A percentile compares a stretch with the other conserved stretches of the same genome.
These are phyloP conservation scores for Anthoceros angustus DNA, from an alignment of 225 moss, liverwort and hornwort species.

Conservation along the genomic window DNA sequence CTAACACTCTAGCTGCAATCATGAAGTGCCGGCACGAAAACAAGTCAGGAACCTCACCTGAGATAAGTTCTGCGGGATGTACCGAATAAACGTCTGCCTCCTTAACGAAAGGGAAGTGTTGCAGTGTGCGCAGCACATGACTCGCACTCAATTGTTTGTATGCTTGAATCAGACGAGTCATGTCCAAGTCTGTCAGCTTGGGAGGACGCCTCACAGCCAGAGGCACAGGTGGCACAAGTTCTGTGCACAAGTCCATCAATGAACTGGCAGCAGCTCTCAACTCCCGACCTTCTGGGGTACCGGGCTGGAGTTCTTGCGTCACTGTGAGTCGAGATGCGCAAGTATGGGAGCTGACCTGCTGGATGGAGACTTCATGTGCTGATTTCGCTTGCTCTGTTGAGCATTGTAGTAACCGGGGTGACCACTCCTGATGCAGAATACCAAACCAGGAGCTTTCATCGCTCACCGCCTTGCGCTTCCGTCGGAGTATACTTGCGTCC, in stretches of 20 bases:
- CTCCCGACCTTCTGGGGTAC: neutral
- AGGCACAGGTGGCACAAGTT: neutral
- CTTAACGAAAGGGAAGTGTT: slow-evolving; percentile 12
- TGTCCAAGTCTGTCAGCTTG: slow-evolving; percentile 19
- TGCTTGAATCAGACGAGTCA: slow-evolving; percentile 17
- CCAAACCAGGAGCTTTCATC: neutral
- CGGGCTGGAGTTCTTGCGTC: neutral
- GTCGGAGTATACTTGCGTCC: neutral
- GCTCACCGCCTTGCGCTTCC: neutral
- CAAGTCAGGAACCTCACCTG: slow-evolving; percentile 6
- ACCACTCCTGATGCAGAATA: neutral
- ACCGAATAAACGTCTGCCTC: slow-evolving; percentile 21
- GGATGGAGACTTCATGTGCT: neutral
- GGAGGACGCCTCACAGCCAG: slow-evolving; percentile 3
- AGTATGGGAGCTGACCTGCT: neutral
- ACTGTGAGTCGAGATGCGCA: neutral
- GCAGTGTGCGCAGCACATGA: neutral
- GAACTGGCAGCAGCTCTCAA: neutral
- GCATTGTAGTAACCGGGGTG: neutral
- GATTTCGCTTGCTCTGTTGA: neutral
- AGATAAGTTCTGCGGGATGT: slow-evolving; percentile 18
- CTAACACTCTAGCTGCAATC: neutral
- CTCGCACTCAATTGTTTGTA: slow-evolving; percentile 8
- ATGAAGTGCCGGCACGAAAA: neutral
- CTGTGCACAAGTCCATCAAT: slow-evolving; percentile 1